A percentile compares a stretch with the other conserved stretches of the same genome.
Evolutionary conservation across 108 stramenopile species (phyloP).

Genomic region (Cyclotella sp.): DNA sequence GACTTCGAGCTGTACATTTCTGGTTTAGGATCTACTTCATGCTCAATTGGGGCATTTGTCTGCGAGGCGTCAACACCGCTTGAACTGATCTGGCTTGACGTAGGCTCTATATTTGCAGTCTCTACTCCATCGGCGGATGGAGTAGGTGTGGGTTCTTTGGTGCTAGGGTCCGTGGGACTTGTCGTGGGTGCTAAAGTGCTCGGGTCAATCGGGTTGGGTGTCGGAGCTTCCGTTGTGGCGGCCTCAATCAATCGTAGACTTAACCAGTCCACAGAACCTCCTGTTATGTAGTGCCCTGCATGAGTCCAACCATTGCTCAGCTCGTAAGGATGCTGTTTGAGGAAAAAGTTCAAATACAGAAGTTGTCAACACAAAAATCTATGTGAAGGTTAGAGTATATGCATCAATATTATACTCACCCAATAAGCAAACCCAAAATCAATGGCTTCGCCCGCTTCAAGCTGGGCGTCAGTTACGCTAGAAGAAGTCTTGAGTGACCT

Average conservation of each 20-base stretch:
- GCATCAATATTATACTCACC: background rate
- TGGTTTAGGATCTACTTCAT: background rate
- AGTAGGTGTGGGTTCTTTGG: background rate
- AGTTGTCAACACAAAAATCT: no score
- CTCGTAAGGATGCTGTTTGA: background rate
- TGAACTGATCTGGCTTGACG: background rate
- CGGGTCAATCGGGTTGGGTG: background rate
- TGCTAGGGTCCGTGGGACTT: background rate
- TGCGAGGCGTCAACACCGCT: no score
- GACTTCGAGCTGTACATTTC: background rate
- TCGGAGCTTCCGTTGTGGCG: background rate
- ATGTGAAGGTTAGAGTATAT: no score
- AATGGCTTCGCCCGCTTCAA: background rate
- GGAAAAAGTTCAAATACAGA: background rate
- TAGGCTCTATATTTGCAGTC: background rate
- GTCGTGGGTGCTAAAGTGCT: background rate
- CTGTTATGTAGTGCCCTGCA: slow-evolving; percentile 29
- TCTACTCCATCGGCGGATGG: background rate
- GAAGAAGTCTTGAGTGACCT: slow-evolving; percentile 30
- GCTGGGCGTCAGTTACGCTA: slow-evolving; percentile 22
- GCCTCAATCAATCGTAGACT: slow-evolving; percentile 15
- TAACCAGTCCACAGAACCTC: slow-evolving; percentile 35
- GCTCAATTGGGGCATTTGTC: background rate
- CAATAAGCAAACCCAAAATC: slow-evolving; percentile 23
- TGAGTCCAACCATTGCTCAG: slow-evolving; percentile 36